Evolutionary conservation across 495 filamentous ascomycete genomes (phyloP), one percentile per base, ranked within the genome.

Genomic region (Hypoxylon lienhwacheense): DNA sequence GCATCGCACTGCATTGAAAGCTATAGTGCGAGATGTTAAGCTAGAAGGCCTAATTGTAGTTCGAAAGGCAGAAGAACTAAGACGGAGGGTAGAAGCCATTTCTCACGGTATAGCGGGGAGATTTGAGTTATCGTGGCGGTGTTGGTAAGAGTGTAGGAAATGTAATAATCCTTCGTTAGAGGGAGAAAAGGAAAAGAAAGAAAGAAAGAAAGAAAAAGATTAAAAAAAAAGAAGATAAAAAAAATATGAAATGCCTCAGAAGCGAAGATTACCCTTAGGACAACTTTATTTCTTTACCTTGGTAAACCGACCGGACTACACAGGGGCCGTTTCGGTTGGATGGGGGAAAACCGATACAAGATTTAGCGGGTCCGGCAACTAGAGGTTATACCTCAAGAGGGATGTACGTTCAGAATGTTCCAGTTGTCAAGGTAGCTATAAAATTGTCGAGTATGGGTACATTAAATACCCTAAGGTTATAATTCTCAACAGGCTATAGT

Each of bases 41-140:
- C 77, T 74, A 41, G 85, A 79, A 63, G 83, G 75, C 64, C 77
- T 73, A 60, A 87, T 64, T 33, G 85, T 83, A 68, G 88, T 80
- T 66, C 91, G 86, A 64, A 96, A 75, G 69, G 83, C 82, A 69
- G 87, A 77, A 64, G 81, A 79, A 74, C 84, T 81, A 61, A 95
- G 75, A 78, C 89, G 84, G 65, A 92, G 72, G 68, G 87, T 80
- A 62, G 89, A 80, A 67, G 89, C 84, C 87, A 96, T 95, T 69
- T 74, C 78, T 61, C 63, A 70, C 67, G 53, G 63, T 55, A 46
- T 29, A 42, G 55, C 25, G 41, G 55, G 50, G 36, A 55, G 29
- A 61, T 59, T 54, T 51, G 47, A 48, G 49, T 47, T 49, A 54
- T n/a, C n/a, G n/a, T 53, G 60, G 39, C 55, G 57, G 57, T 56